phyloP scores from a whole-genome alignment of 2,329 filamentous ascomycete species.

The Aspergillus cejpii region DNA sequence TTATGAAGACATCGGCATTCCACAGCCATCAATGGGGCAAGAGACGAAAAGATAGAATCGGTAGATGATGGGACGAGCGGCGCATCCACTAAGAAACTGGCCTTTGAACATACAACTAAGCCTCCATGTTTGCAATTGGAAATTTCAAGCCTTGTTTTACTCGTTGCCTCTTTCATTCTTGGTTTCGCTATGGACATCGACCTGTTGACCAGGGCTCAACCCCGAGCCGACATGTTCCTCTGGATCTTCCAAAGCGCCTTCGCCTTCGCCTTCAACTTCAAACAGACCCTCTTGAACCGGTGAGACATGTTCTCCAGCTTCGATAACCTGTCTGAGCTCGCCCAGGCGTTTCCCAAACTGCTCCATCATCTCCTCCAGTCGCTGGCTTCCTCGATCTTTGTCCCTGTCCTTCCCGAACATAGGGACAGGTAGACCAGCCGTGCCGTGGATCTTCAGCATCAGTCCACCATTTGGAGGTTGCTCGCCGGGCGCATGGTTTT shows the following conservation, averaged over 20 bases:
- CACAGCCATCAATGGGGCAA: too few species aligned
- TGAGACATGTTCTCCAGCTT: slow-evolving; percentile 22
- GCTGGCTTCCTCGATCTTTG: slow-evolving; percentile 22
- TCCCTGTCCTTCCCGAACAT: slow-evolving; percentile 19
- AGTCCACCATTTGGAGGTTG: slow-evolving; percentile 42
- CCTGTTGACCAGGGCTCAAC: not conserved
- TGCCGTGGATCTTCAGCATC: slow-evolving; percentile 44
- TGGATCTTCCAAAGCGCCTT: not conserved
- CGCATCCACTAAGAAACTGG: not conserved
- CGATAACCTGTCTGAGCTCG: slow-evolving; percentile 40
- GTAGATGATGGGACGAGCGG: too few species aligned
- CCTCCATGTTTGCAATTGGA: not conserved
- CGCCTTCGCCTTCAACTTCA: not conserved
- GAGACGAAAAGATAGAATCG: too few species aligned
- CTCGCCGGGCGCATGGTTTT: slow-evolving; percentile 47
- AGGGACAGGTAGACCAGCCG: slow-evolving; percentile 25
- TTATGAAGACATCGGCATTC: too few species aligned
- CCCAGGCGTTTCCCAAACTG: slow-evolving; percentile 41
- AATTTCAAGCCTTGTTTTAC: not conserved
- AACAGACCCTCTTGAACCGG: not conserved
- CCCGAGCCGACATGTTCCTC: not conserved
- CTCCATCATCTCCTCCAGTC: slow-evolving; percentile 43
- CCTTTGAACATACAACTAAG: too few species aligned
- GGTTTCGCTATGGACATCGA: not conserved
- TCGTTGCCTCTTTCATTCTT: not conserved